Conservation (phyloP, 345 rosid species). For the Kandelia obovata region DNA sequence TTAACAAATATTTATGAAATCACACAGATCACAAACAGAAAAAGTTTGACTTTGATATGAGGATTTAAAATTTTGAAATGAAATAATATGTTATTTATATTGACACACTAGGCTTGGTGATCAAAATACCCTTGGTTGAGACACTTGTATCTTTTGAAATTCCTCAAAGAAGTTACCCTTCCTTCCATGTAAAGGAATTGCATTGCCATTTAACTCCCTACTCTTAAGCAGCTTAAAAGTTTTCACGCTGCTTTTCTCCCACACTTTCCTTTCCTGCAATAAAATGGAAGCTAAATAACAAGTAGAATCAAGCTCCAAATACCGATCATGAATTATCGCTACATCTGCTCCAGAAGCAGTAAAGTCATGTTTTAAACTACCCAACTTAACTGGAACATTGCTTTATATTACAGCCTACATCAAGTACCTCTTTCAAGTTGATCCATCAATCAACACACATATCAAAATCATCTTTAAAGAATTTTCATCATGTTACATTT, state of each 20-base stretch:
- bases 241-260: constrained; percentile 25
- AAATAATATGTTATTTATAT: too few relatives aligned
- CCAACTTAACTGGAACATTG: too few relatives aligned
- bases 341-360: background rate
- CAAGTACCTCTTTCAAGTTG: too few relatives aligned
- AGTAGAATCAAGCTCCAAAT: background rate
- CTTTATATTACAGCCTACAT: too few relatives aligned
- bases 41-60: background rate
- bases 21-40: background rate
- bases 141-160: constrained; percentile 51
- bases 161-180: constrained; percentile 59
- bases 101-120: background rate
- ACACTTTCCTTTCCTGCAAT: constrained; percentile 21
- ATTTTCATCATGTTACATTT: too few relatives aligned
- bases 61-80: too few relatives aligned
- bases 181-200: constrained; percentile 31
- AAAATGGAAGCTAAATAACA: background rate
- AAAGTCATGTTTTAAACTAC: too few relatives aligned
- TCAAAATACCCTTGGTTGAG: constrained; percentile 58
- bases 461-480: too few relatives aligned
- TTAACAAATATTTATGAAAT: too few relatives aligned
- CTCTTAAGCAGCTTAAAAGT: constrained; percentile 47
- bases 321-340: background rate
- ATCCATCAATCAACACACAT: too few relatives aligned
- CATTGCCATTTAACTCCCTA: constrained; percentile 64